Evolutionary conservation across 2,329 filamentous ascomycete species (phyloP).

Genomic region (Colletotrichum gloeosporioides): DNA sequence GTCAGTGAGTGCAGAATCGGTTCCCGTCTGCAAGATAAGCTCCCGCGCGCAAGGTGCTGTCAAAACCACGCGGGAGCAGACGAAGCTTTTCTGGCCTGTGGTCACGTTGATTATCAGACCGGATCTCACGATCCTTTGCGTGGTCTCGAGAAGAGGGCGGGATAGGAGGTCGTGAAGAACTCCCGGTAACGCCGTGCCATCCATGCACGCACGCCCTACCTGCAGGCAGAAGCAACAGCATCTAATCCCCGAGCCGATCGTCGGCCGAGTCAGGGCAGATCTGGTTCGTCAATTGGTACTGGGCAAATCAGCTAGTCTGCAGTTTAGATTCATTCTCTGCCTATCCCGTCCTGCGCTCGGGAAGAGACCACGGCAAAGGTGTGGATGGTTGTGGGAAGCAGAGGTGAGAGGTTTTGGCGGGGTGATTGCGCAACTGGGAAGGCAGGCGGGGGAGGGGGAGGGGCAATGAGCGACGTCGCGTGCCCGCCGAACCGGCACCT

Average conservation of each 20-base stretch:
- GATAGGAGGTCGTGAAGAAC: background rate
- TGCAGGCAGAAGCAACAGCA: background rate
- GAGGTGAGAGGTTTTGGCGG: background rate
- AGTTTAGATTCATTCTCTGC: background rate
- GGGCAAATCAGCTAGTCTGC: background rate
- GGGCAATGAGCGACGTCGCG: background rate
- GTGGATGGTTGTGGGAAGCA: background rate
- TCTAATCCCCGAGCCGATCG: constrained; percentile 2
- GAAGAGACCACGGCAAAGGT: background rate
- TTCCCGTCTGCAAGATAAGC: background rate
- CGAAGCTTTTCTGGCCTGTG: background rate
- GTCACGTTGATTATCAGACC: background rate
- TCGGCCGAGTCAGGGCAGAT: background rate
- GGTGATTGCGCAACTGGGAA: background rate
- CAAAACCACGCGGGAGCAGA: background rate
- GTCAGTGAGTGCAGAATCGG: background rate
- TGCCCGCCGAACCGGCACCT: background rate
- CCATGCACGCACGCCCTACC: background rate
- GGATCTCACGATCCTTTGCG: background rate
- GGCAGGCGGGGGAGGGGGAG: background rate
- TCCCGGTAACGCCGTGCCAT: background rate
- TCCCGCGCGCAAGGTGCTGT: background rate
- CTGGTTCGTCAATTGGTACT: background rate
- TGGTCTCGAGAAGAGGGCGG: background rate
- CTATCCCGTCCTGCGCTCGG: background rate